These are phyloP conservation scores for Kazachstania africana DNA, from an alignment of 805 yeast genomes.

Conservation along the genomic window DNA sequence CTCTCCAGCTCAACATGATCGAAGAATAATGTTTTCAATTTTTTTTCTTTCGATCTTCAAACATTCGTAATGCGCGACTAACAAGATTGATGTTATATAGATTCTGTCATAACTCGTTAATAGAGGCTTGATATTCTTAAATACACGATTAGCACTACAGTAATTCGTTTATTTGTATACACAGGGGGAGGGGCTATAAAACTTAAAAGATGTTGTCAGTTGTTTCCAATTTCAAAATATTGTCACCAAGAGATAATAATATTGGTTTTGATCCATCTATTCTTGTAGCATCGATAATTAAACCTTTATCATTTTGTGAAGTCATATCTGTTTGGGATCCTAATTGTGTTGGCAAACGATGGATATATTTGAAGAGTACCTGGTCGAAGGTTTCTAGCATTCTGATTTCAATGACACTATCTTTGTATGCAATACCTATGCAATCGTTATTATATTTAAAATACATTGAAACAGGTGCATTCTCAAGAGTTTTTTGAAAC, in stretches of 20 bases:
- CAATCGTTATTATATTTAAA: conserved; percentile 8
- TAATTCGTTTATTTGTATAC: too few species aligned
- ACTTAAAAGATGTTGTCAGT: too few species aligned
- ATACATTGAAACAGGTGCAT: conserved; percentile 6
- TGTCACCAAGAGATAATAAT: conserved; percentile 5
- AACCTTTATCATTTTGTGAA: neutral
- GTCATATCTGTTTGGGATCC: neutral
- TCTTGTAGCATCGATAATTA: conserved; percentile 5
- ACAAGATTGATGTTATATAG: too few species aligned
- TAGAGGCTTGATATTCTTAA: too few species aligned
- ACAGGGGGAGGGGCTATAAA: too few species aligned
- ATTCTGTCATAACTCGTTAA: too few species aligned
- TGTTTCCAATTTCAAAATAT: conserved; percentile 6
- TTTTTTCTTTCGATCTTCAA: too few species aligned
- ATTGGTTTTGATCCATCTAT: conserved; percentile 3
- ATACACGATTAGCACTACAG: too few species aligned
- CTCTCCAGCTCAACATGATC: too few species aligned
- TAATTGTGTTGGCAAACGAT: conserved; percentile 7
- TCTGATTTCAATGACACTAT: conserved; percentile 18
- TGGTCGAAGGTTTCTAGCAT: conserved; percentile 11
- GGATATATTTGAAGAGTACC: conserved; percentile 7
- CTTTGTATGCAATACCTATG: conserved; percentile 10
- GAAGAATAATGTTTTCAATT: too few species aligned
- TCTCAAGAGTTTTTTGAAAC: conserved; percentile 6
- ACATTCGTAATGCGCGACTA: too few species aligned